Evolutionary conservation across 495 filamentous ascomycete species (phyloP).

Genomic region (Hypomontagnella monticulosa): DNA sequence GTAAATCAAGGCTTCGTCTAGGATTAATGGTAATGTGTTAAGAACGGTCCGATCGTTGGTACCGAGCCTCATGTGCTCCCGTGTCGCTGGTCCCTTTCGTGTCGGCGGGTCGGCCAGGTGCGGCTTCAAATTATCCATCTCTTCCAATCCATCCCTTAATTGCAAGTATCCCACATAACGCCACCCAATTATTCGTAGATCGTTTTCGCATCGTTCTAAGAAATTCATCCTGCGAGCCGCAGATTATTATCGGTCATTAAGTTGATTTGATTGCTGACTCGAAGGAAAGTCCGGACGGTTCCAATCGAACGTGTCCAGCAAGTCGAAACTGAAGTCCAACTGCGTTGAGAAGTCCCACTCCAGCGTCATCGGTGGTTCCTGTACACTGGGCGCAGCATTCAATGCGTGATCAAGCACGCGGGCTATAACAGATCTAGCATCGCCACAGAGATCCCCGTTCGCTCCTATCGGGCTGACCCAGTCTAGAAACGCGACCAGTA

Average conservation of each 20-base stretch:
- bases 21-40: too few relatives aligned
- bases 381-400: conserved; percentile 32
- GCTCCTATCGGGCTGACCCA: conserved; percentile 65
- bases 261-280: conserved; percentile 40
- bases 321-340: conserved; percentile 46
- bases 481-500: conserved; percentile 67
- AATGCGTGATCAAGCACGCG: conserved; percentile 60
- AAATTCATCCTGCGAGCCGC: too few relatives aligned
- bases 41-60: too few relatives aligned
- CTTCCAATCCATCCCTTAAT: too few relatives aligned
- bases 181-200: too few relatives aligned
- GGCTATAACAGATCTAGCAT: conserved; percentile 54
- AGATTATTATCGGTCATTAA: neutral
- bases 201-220: too few relatives aligned
- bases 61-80: too few relatives aligned
- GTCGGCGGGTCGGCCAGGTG: too few relatives aligned
- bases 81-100: too few relatives aligned
- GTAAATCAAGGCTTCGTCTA: too few relatives aligned
- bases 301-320: conserved; percentile 50
- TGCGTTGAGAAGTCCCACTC: conserved; percentile 40
- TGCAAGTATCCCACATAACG: too few relatives aligned
- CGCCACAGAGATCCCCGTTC: conserved; percentile 62
- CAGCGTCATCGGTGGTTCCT: conserved; percentile 30
- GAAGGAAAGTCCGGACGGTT: conserved; percentile 38
- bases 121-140: too few relatives aligned